A percentile compares a stretch with the other conserved stretches of the same genome.
Evolutionary conservation across 2,329 filamentous ascomycete genomes (phyloP).

Genomic region (Aureobasidium sp.): DNA sequence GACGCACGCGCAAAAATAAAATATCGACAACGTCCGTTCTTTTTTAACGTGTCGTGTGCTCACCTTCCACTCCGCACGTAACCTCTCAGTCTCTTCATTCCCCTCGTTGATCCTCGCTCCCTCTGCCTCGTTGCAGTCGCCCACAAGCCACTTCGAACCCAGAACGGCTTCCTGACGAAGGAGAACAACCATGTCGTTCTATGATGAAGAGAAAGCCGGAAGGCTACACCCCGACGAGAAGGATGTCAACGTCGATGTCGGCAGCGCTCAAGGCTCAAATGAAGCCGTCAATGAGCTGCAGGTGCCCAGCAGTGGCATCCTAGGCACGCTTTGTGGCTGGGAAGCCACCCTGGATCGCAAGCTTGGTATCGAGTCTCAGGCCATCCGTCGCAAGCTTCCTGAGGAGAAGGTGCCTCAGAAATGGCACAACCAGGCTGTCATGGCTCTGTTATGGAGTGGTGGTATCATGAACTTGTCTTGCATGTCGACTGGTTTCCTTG

Average conservation of each 20-base stretch:
- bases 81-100: neutral
- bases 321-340: slow-evolving; percentile 29
- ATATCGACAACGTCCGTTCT: neutral
- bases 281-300: slow-evolving; percentile 5
- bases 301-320: slow-evolving; percentile 24
- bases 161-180: neutral
- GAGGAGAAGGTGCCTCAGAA: slow-evolving; percentile 39
- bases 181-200: slow-evolving; percentile 11
- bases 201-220: slow-evolving; percentile 12
- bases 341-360: slow-evolving; percentile 40
- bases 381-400: slow-evolving; percentile 41
- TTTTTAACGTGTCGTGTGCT: slow-evolving; percentile 14
- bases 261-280: slow-evolving; percentile 11
- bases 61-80: slow-evolving; percentile 4
- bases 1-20: slow-evolving; percentile 14
- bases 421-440: slow-evolving; percentile 30
- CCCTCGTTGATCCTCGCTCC: slow-evolving; percentile 3
- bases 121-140: slow-evolving; percentile 9
- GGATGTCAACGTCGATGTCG: slow-evolving; percentile 10
- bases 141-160: neutral
- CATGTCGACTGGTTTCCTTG: slow-evolving; percentile 38
- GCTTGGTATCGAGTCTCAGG: slow-evolving; percentile 43
- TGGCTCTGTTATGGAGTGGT: slow-evolving; percentile 30
- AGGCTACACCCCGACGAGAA: slow-evolving; percentile 7
- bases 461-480: slow-evolving; percentile 32